Percentiles rank a stretch among this genome's conserved stretches.
Evolutionary conservation across 2,329 filamentous ascomycete species (phyloP).

Genomic region (Hypoxylon sp.): DNA sequence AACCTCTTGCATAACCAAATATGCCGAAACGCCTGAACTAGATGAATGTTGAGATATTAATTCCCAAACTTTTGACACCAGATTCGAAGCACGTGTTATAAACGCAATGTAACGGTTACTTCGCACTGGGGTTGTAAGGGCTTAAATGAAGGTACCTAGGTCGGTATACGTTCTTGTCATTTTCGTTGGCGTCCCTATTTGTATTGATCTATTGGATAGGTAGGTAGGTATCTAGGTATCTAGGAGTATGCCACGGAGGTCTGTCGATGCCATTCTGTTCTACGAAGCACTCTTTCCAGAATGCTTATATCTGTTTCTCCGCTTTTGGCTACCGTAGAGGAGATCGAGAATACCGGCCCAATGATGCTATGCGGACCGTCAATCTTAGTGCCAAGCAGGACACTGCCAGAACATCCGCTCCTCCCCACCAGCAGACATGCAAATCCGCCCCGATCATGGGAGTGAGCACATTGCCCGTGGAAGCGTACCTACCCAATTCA

Average conservation of each 20-base stretch:
- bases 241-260: neutral
- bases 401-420: neutral
- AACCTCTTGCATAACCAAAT: neutral
- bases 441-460: neutral
- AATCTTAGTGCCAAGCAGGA: neutral
- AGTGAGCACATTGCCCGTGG: neutral
- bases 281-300: neutral
- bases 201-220: no score
- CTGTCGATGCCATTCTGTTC: neutral
- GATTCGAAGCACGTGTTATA: no score
- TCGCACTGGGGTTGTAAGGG: neutral
- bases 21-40: neutral
- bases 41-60: neutral
- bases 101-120: neutral
- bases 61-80: no score
- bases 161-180: neutral
- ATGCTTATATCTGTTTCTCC: no score
- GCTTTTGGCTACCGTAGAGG: no score
- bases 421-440: neutral
- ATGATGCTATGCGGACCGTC: neutral
- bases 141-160: neutral
- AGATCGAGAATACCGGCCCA: no score
- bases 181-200: neutral
- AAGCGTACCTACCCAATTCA: neutral
- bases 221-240: no score